phyloP scores from a whole-genome alignment of 176 grass and related monocot genomes.

The Musa troglodytarum region DNA sequence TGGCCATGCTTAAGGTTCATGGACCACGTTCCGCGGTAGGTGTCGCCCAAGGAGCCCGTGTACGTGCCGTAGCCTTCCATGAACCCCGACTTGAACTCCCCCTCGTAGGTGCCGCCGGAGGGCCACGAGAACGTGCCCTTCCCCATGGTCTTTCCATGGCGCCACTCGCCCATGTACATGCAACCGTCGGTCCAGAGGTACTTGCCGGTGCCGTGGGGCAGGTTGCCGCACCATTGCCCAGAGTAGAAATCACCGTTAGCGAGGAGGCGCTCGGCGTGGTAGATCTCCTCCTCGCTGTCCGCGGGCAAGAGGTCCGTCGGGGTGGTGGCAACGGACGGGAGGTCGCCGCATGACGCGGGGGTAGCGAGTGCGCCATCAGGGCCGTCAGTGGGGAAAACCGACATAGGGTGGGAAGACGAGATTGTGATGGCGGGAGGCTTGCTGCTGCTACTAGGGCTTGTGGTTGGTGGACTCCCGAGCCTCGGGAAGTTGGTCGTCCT shows the following conservation, averaged over 20 bases:
- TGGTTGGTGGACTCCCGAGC: slow-evolving; percentile 52
- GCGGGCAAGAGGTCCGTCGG: neutral
- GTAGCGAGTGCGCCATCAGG: slow-evolving; percentile 25
- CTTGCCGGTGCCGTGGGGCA: slow-evolving; percentile 67
- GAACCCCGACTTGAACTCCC: slow-evolving; percentile 80
- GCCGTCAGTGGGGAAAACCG: slow-evolving; percentile 34
- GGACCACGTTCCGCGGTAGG: slow-evolving; percentile 65
- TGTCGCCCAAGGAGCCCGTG: slow-evolving; percentile 75
- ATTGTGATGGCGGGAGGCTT: slow-evolving; percentile 32
- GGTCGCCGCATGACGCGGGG: slow-evolving; percentile 20
- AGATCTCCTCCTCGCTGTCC: neutral
- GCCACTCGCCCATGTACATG: slow-evolving; percentile 95
- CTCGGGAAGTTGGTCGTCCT: slow-evolving; percentile 19
- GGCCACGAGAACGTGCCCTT: slow-evolving; percentile 93
- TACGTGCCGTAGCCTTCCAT: slow-evolving; percentile 88
- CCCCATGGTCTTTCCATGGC: slow-evolving; percentile 57
- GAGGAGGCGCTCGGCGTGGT: slow-evolving; percentile 56
- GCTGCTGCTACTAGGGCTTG: slow-evolving; percentile 37
- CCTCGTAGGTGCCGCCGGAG: slow-evolving; percentile 83
- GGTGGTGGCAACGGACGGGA: slow-evolving; percentile 16
- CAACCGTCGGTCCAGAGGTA: slow-evolving; percentile 97
- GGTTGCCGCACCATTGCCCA: slow-evolving; percentile 46
- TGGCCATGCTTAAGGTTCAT: slow-evolving; percentile 91
- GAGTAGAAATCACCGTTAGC: slow-evolving; percentile 96
- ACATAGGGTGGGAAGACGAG: slow-evolving; percentile 30